Percentiles rank a stretch among this genome's conserved stretches.
Conservation (phyloP, 495 filamentous ascomycete genomes). For the Xanthoparmelia taractica region DNA sequence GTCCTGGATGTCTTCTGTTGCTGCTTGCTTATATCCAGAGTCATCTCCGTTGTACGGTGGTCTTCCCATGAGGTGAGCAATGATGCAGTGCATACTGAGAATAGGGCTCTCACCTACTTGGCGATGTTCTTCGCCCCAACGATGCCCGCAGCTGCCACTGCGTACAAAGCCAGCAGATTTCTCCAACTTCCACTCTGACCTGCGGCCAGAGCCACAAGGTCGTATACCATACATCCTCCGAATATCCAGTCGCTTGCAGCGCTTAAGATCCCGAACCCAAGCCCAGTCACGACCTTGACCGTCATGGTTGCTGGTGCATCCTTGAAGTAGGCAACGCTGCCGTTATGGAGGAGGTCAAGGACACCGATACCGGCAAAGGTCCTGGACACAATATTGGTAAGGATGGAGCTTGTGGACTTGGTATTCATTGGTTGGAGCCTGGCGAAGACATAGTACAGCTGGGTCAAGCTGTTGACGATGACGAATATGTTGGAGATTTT, state of each 20-base stretch:
- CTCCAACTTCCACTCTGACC: conserved; percentile 43
- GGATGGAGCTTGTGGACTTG: conserved; percentile 34
- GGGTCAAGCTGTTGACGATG: conserved; percentile 41
- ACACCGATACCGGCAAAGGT: conserved; percentile 49
- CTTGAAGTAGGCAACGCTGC: conserved; percentile 42
- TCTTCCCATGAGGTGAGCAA: conserved; percentile 8
- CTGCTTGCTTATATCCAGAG: conserved; percentile 19
- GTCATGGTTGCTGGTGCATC: conserved; percentile 33
- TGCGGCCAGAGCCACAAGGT: conserved; percentile 41
- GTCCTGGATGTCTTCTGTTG: conserved; percentile 25
- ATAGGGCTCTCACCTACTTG: conserved; percentile 33
- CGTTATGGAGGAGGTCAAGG: conserved; percentile 46
- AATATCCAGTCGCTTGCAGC: conserved; percentile 45
- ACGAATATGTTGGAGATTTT: conserved; percentile 43
- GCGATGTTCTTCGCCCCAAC: conserved; percentile 42
- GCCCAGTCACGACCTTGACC: conserved; percentile 40
- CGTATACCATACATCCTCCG: conserved; percentile 46
- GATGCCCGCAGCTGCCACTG: conserved; percentile 40
- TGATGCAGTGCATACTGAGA: not conserved
- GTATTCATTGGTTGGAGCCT: conserved; percentile 40
- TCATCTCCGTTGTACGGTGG: conserved; percentile 24
- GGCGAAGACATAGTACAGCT: conserved; percentile 42
- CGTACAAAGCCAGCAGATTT: conserved; percentile 39
- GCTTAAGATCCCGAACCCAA: conserved; percentile 38
- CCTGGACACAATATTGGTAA: conserved; percentile 45